phyloP scores from a whole-genome alignment of 352 stramenopile species.

The Elongisporangium undulatum region DNA sequence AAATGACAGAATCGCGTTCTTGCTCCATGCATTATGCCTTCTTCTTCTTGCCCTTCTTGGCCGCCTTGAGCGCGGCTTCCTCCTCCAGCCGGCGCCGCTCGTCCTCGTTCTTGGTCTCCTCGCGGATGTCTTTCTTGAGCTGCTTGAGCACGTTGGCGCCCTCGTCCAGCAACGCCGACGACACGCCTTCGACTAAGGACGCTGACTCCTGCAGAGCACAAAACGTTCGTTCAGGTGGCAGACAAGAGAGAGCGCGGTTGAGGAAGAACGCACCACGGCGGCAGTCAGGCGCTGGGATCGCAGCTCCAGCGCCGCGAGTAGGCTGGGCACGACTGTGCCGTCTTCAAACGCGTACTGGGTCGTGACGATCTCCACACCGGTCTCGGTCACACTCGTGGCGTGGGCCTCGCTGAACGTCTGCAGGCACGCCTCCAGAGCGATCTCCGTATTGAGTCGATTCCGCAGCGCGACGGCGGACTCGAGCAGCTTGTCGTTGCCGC shows the following conservation, averaged over 20 bases:
- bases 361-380: slow-evolving; percentile 12
- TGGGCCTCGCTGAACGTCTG: slow-evolving; percentile 31
- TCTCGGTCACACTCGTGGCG: slow-evolving; percentile 14
- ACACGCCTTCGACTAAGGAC: slow-evolving; percentile 43
- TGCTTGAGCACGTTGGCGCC: slow-evolving; percentile 53
- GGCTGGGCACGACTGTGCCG: slow-evolving; percentile 32
- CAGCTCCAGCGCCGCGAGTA: slow-evolving; percentile 64
- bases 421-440: slow-evolving; percentile 55
- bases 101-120: slow-evolving; percentile 72
- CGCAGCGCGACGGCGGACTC: slow-evolving; percentile 31
- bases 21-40: slow-evolving; percentile 29
- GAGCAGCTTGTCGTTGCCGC: slow-evolving; percentile 59
- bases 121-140: slow-evolving; percentile 78
- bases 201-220: slow-evolving; percentile 30
- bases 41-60: slow-evolving; percentile 82
- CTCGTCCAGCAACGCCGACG: slow-evolving; percentile 51
- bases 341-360: slow-evolving; percentile 51
- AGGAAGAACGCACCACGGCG: slow-evolving; percentile 30
- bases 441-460: slow-evolving; percentile 61
- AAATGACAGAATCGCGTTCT: slow-evolving; percentile 2
- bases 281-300: slow-evolving; percentile 46
- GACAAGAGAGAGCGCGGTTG: neutral
- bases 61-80: slow-evolving; percentile 64
- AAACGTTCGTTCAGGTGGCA: neutral
- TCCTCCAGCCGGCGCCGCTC: slow-evolving; percentile 68